Percentiles rank a stretch among this genome's conserved stretches.
These are phyloP conservation scores for Lavandula angustifolia DNA, from an alignment of 257 asterid genomes.

Conservation along the genomic window DNA sequence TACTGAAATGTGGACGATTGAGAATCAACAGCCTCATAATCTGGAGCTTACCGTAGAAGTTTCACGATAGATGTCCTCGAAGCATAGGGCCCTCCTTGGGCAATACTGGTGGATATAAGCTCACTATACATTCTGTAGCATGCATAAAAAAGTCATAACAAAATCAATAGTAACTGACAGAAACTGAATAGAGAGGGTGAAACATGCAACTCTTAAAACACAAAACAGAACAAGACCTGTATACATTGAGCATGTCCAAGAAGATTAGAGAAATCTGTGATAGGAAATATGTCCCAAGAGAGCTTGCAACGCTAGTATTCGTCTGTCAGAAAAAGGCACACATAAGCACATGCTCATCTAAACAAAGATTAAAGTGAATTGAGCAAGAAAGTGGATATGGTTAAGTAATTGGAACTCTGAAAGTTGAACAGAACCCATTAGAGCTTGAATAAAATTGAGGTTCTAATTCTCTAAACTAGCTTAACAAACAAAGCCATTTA, in stretches of 20 bases:
- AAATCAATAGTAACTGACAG: slow-evolving; percentile 1
- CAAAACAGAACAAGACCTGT: slow-evolving; percentile 54
- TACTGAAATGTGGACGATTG: slow-evolving; percentile 4
- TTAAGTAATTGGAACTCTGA: background rate
- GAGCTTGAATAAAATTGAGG: background rate
- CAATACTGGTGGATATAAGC: slow-evolving; percentile 79
- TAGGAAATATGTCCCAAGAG: slow-evolving; percentile 87
- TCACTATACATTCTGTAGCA: slow-evolving; percentile 95
- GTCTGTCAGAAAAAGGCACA: slow-evolving; percentile 55
- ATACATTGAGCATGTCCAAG: slow-evolving; percentile 97
- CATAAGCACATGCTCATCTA: slow-evolving; percentile 16
- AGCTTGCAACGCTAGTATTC: slow-evolving; percentile 85
- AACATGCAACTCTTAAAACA: slow-evolving; percentile 8
- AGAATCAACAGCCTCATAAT: slow-evolving; percentile 3
- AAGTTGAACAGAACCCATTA: background rate
- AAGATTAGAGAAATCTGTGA: slow-evolving; percentile 82
- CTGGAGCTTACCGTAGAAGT: slow-evolving; percentile 70
- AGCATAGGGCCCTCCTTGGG: slow-evolving; percentile 98
- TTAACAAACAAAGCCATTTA: background rate
- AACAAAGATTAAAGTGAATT: background rate
- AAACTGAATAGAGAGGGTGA: background rate
- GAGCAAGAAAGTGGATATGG: background rate
- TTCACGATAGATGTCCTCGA: slow-evolving; percentile 83
- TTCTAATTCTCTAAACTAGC: background rate
- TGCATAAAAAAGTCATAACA: slow-evolving; percentile 31